phyloP scores from a whole-genome alignment of 371 early-diverging fungal genomes.

The Funneliformis caledonium region DNA sequence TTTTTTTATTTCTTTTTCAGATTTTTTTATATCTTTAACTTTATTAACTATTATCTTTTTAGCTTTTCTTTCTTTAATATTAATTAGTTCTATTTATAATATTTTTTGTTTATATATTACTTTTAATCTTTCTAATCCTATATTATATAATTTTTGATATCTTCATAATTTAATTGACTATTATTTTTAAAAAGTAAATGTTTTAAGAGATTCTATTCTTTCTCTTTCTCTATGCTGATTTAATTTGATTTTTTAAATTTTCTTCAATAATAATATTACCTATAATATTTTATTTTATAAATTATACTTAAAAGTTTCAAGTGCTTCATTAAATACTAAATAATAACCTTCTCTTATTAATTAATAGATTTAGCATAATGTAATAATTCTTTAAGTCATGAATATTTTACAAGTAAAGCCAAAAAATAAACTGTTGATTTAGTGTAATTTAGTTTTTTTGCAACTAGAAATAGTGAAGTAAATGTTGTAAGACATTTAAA shows the following conservation, averaged over 20 bases:
- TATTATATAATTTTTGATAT: no score
- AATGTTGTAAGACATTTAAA: no score
- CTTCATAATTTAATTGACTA: no score
- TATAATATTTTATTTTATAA: conserved; percentile 17
- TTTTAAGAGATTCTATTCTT: neutral
- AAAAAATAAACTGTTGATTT: neutral
- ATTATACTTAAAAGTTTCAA: neutral
- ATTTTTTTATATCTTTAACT: no score
- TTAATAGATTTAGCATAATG: neutral
- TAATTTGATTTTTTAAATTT: neutral
- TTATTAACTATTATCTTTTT: no score
- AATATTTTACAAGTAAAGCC: no score
- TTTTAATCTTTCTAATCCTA: no score
- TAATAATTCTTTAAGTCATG: neutral
- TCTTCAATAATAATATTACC: neutral
- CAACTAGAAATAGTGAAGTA: neutral
- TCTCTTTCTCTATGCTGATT: neutral
- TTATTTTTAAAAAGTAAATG: no score
- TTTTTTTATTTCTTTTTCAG: no score
- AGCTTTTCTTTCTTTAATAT: no score
- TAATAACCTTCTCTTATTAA: conserved; percentile 18
- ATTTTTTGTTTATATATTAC: no score
- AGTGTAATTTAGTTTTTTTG: neutral
- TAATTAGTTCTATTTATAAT: no score
- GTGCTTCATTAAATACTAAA: neutral